phyloP scores from a whole-genome alignment of 768 basidiomycete species.

The Podaxis carcinomalis region DNA sequence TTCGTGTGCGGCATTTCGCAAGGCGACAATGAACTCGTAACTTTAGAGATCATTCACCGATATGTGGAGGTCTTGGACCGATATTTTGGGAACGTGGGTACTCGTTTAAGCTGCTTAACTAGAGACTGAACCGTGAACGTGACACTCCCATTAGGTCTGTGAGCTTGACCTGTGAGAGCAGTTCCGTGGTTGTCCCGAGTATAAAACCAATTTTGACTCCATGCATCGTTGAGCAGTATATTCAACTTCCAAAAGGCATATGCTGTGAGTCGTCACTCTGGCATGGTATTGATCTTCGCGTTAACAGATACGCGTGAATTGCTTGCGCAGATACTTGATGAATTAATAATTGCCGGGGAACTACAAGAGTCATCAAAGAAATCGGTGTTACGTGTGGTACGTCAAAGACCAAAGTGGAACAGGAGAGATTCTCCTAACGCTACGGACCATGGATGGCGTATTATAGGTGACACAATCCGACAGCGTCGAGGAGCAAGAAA shows the following conservation, averaged over 20 bases:
- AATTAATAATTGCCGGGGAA: conserved; percentile 95
- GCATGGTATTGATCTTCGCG: conserved; percentile 10
- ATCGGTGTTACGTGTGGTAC: conserved; percentile 58
- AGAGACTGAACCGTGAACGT: conserved; percentile 84
- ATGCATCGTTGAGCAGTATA: conserved; percentile 51
- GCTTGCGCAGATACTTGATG: conserved; percentile 72
- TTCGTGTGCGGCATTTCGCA: conserved; percentile 89
- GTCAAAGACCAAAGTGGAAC: conserved; percentile 15
- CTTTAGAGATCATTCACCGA: conserved; percentile 92
- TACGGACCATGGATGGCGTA: conserved; percentile 1
- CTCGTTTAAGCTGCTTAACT: conserved; percentile 40
- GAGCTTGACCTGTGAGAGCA: conserved; percentile 87
- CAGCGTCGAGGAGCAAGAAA: conserved; percentile 81
- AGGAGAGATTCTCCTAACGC: background rate
- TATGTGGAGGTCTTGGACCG: conserved; percentile 92
- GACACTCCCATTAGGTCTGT: conserved; percentile 56
- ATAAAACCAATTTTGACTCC: conserved; percentile 6
- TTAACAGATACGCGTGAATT: conserved; percentile 3
- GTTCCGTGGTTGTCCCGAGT: conserved; percentile 5
- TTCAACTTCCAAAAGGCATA: conserved; percentile 99
- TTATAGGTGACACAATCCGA: conserved; percentile 81
- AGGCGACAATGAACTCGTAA: conserved; percentile 89
- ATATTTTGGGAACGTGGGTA: conserved; percentile 87
- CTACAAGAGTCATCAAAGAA: conserved; percentile 98
- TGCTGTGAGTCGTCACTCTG: conserved; percentile 46